These are phyloP conservation scores for Venturia carpophila DNA, from an alignment of 2,329 filamentous ascomycete genomes.

Conservation along the genomic window DNA sequence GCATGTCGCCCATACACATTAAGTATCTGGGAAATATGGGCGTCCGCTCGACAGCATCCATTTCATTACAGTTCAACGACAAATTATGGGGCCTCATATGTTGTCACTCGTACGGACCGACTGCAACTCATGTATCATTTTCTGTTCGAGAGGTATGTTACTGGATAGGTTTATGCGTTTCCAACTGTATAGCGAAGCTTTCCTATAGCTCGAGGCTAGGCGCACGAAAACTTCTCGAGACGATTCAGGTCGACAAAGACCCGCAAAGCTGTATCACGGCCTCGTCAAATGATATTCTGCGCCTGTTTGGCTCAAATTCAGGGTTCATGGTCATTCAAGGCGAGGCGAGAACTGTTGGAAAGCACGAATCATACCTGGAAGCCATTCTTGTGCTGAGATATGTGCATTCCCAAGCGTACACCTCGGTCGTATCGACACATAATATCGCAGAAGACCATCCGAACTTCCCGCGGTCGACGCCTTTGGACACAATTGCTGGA, in stretches of 20 bases:
- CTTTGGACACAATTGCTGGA: slow-evolving; percentile 70
- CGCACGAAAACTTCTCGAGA: slow-evolving; percentile 81
- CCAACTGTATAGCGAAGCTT: slow-evolving; percentile 76
- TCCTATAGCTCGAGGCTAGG: slow-evolving; percentile 80
- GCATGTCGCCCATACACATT: slow-evolving; percentile 79
- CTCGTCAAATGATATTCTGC: slow-evolving; percentile 75
- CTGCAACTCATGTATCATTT: slow-evolving; percentile 81
- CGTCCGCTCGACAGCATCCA: slow-evolving; percentile 88
- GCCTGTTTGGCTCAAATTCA: slow-evolving; percentile 79
- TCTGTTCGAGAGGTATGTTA: slow-evolving; percentile 88
- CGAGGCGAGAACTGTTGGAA: slow-evolving; percentile 77
- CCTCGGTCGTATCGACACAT: slow-evolving; percentile 68
- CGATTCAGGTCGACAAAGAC: slow-evolving; percentile 68
- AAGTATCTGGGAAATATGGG: slow-evolving; percentile 86
- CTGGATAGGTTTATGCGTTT: slow-evolving; percentile 75
- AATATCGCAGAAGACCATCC: slow-evolving; percentile 71
- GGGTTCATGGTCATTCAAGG: slow-evolving; percentile 75
- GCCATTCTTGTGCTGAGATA: slow-evolving; percentile 79
- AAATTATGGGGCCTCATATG: slow-evolving; percentile 84
- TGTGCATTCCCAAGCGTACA: slow-evolving; percentile 64
- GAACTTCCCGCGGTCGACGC: slow-evolving; percentile 69
- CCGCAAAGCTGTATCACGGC: slow-evolving; percentile 85
- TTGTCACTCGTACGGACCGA: slow-evolving; percentile 70
- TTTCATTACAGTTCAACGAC: slow-evolving; percentile 78
- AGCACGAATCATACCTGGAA: slow-evolving; percentile 69